Base-by-base conservation (phyloP, 1,139 yeast species). In the Candida pseudoviswanathii region DNA sequence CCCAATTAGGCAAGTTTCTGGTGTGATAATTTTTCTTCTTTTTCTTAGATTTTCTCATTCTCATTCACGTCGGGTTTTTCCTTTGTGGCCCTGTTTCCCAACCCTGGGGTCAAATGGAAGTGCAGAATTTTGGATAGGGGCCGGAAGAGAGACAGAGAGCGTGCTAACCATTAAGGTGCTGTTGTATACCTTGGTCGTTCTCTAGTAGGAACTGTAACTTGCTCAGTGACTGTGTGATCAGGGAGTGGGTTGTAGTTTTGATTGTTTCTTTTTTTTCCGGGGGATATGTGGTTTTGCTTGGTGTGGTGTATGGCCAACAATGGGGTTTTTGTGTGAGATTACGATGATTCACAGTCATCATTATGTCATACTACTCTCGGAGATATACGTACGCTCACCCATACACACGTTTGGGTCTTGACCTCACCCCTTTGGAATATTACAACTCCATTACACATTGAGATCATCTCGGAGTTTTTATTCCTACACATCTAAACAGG, bases 311-410 rank as follows among this genome's bases (percentile, higher is more conserved):
- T 16, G 16, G 16, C 16, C 16, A 2, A 16, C 16, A 16, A 16
- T 16, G 16, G 16, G 16, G 16, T 16, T 16, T 16, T 16, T 22
- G 25, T 37, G 22, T 25, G 21, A 9, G 29, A 5, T n/a, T 22
- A 29, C 22, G 38, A 25, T 42, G 45, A 42, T 42, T 42, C 45
- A 33, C 16, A 42, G 45, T 42, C 45, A 37, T 25, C 21, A 25
- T 37, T 24, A 37, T 37, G 41, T 37, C 29, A 37, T 37, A 9
- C 4, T 10, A 26, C n/a, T 22, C 27, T 22, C 40, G 40, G 40
- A 36, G 40, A 32, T 32, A 31, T 22, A 30, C 8, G 16, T 16
- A 10, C 30, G 10, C 8, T 24, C 41, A 16, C 16, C 2, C 16
- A 16, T 16, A 16, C 16, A 16, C 16, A 16, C 16, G 16, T 16